Percentiles rank a stretch among this genome's conserved stretches.
These are phyloP conservation scores for Chlorophyllum brunneum DNA, from an alignment of 768 basidiomycete genomes.

Conservation along the genomic window DNA sequence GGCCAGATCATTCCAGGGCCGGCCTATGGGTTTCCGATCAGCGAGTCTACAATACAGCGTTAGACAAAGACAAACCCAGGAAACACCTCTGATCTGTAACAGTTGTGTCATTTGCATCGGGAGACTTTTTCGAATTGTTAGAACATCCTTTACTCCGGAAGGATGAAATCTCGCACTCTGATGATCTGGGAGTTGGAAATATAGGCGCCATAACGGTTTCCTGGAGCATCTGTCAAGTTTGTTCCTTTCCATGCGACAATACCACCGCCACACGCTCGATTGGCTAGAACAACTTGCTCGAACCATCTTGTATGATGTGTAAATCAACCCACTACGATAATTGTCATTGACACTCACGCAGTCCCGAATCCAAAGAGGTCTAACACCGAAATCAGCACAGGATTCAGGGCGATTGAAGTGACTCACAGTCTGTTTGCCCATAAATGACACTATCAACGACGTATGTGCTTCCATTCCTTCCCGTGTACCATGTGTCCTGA, in stretches of 20 bases:
- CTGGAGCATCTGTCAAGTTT: constrained; percentile 46
- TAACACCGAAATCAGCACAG: constrained; percentile 16
- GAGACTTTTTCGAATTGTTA: constrained; percentile 36
- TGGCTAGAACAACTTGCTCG: constrained; percentile 53
- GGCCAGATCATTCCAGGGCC: constrained; percentile 63
- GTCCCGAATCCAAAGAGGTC: constrained; percentile 62
- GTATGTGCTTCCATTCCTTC: constrained; percentile 53
- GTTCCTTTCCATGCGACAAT: constrained; percentile 64
- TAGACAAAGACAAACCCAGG: constrained; percentile 33
- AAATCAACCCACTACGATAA: not conserved
- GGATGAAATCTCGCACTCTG: constrained; percentile 32
- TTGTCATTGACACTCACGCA: constrained; percentile 32
- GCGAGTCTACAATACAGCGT: not conserved
- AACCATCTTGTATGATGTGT: constrained; percentile 44
- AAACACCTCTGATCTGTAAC: constrained; percentile 43
- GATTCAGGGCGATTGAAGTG: not conserved
- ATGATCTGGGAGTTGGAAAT: constrained; percentile 53
- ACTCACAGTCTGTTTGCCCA: constrained; percentile 61
- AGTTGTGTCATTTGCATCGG: constrained; percentile 50
- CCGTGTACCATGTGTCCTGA: constrained; percentile 67
- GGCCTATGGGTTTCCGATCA: constrained; percentile 21
- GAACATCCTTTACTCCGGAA: not conserved
- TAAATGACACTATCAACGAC: constrained; percentile 59
- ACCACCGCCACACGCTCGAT: constrained; percentile 62
- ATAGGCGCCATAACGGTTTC: constrained; percentile 53